Base-by-base conservation (phyloP, 495 filamentous ascomycete species). In the Penicillium fimorum region DNA sequence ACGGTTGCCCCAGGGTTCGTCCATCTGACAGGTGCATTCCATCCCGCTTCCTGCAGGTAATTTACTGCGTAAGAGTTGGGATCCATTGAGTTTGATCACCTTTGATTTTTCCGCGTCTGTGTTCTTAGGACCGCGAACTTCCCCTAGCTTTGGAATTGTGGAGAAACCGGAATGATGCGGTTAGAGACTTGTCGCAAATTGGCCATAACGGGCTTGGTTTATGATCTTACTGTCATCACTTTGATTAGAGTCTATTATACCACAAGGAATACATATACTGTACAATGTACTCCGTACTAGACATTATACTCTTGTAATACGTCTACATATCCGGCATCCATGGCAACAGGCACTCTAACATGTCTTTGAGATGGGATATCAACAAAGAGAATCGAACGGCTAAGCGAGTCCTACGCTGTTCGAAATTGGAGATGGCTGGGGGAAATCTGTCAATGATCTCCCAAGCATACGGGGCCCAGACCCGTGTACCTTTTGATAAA, bases 1-100 rank as follows among this genome's bases (percentile, higher is more conserved):
- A 65, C 65, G 65, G 65, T 53, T 44, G 65, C 65, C 65, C 65
- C 65, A 68, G 63, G 55, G 65, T 68, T 68, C 65, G 60, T 68
- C 52, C 15, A 37, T 52, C 58, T 61, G 62, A 64, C 64, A 65
- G 56, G 47, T 62, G 58, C 47, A 56, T 50, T 64, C 43, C 46
- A 54, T 47, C 35, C 45, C 50, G 50, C 52, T 46, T 53, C 25
- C 53, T 62, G 58, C 58, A 56, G 52, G 64, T 62, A 64, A 57
- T 56, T 56, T 32, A 57, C 38, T 40, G 13, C 35, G 33, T 62
- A 45, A 56, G 47, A 56, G 25, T 53, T 52, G 54, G 43, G 30
- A 32, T 42, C 41, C 24, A 42, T 22, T 22, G 22, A 22, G 25
- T 47, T 25, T 7, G 62, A 62, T 65, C 33, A 12, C 45, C 48